A percentile compares a stretch with the other conserved stretches of the same genome.
Evolutionary conservation across 75 land plant species (phyloP).

Genomic region (Larix kaempferi): DNA sequence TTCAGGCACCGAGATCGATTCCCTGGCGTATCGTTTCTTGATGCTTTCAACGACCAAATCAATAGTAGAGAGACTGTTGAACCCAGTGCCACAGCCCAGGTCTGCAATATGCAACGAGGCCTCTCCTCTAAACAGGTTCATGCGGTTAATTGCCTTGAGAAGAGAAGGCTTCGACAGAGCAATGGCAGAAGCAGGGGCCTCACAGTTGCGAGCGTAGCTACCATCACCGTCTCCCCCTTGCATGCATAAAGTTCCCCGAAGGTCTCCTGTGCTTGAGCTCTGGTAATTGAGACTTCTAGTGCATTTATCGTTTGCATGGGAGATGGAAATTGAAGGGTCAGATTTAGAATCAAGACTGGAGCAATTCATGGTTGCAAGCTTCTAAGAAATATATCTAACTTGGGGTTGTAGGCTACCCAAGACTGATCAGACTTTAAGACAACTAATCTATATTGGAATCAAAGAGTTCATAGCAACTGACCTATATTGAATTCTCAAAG

Average conservation of each 20-base stretch:
- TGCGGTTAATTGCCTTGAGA: conserved; percentile 5
- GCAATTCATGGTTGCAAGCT: neutral
- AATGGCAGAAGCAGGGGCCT: conserved; percentile 34
- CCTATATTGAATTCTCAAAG: too few species aligned
- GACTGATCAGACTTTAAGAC: too few species aligned
- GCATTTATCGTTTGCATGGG: neutral
- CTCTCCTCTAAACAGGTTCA: conserved; percentile 14
- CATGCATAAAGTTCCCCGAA: conserved; percentile 29
- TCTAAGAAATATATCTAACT: too few species aligned
- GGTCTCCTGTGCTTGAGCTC: conserved; percentile 9
- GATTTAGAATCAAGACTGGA: neutral
- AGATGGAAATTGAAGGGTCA: neutral
- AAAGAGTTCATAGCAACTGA: too few species aligned
- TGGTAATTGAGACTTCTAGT: too few species aligned
- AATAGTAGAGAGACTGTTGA: conserved; percentile 37
- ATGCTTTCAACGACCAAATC: conserved; percentile 28
- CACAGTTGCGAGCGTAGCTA: conserved; percentile 43
- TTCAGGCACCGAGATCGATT: conserved; percentile 23
- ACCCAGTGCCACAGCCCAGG: conserved; percentile 57
- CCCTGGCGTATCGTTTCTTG: conserved; percentile 8
- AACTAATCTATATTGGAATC: too few species aligned
- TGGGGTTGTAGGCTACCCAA: too few species aligned
- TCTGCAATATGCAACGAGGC: conserved; percentile 41
- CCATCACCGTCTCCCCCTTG: conserved; percentile 40
- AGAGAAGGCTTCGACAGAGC: conserved; percentile 21